Evolutionary conservation across 768 basidiomycete genomes (phyloP).

Genomic region (Amanita exitialis): DNA sequence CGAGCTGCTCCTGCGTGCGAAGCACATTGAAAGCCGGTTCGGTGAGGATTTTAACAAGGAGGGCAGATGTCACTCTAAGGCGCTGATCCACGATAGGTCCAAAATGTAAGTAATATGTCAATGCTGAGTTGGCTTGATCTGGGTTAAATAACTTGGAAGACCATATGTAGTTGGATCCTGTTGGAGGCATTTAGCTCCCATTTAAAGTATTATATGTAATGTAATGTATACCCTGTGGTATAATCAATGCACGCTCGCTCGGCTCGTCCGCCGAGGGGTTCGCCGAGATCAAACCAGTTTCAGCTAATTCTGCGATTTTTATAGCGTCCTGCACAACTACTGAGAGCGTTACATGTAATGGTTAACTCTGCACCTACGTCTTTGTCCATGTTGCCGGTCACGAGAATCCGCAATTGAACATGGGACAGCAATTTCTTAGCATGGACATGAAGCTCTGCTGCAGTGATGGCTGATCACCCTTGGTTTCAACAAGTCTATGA

Average conservation of each 20-base stretch:
- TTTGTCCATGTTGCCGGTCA: conserved; percentile 77
- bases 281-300: conserved; percentile 48
- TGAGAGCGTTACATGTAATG: not conserved
- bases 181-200: not conserved
- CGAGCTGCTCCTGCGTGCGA: conserved; percentile 91
- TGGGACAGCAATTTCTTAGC: conserved; percentile 47
- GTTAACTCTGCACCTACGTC: conserved; percentile 41
- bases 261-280: conserved; percentile 47
- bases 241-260: conserved; percentile 46
- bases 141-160: conserved; percentile 63
- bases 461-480: conserved; percentile 46
- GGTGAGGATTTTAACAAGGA: conserved; percentile 77
- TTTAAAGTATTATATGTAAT: not conserved
- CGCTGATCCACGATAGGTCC: conserved; percentile 57
- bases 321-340: conserved; percentile 56
- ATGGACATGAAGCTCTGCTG: conserved; percentile 60
- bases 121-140: conserved; percentile 76
- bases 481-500: not conserved
- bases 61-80: conserved; percentile 53
- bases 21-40: conserved; percentile 90
- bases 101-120: conserved; percentile 80
- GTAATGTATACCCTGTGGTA: conserved; percentile 47
- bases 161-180: conserved; percentile 67
- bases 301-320: conserved; percentile 58
- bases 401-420: conserved; percentile 62